Evolutionary conservation across 805 yeast genomes (phyloP), one percentile per base, ranked within the genome.

Genomic region (Metschnikowia continentalis): DNA sequence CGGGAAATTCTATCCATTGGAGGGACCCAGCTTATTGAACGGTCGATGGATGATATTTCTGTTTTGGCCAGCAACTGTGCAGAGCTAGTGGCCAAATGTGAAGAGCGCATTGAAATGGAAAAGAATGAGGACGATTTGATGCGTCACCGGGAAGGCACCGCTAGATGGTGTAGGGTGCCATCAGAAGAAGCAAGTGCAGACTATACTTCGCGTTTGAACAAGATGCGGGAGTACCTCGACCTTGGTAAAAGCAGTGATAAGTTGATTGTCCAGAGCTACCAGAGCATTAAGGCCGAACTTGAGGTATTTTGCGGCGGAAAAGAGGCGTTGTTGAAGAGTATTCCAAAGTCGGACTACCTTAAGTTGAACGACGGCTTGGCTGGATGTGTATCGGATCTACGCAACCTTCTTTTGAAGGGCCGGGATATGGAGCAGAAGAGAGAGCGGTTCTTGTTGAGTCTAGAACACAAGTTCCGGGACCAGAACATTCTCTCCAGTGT

Each of bases 201-300:
- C 1, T 63, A 78, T 3, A 55, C 67, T 42, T 64, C 66, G 3
- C 76, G 76, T 45, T 61, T 83, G 1, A 60, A 62, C 1, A 75
- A 75, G 19, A 69, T 84, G 61, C 72, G 72, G 32, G 62, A 60
- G 2, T 84, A 83, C 59, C 63, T 86, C 15, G 57, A 60, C 1
- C 81, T 81, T 54, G 94, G 96, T 0, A 66, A 69, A 30, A 61
- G 69, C 3, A 87, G 94, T 7, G 96, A 90, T 64, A 64, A 64
- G 3, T 68, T 77, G 2, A 78, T 88, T 0, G 57, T 65, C 5
- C 62, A 67, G 3, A 78, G 79, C 44, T 79, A 81, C 54, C 55
- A 63, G 1, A 72, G 76, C n/a, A 71, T 87, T 44, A 78, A 75
- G 49, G 72, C 76, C 0, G 61, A 64, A 8, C 57, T 89, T 20